phyloP scores from a whole-genome alignment of 2,329 filamentous ascomycete genomes.

The Colletotrichum salicis region DNA sequence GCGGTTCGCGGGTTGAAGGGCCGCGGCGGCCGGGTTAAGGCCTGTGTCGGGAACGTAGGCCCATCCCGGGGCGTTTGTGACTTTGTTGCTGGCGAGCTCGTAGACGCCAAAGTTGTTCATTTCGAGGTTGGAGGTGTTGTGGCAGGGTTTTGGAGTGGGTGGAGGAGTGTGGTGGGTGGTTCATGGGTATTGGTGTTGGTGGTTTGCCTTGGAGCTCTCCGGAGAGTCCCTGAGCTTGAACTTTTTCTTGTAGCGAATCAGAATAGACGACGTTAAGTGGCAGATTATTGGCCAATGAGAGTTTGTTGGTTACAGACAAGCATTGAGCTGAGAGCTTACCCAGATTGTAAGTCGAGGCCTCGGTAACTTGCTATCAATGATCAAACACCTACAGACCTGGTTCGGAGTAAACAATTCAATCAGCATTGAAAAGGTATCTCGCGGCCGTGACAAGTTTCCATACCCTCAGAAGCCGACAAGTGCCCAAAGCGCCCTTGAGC shows the following conservation, averaged over 20 bases:
- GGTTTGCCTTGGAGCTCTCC: not conserved
- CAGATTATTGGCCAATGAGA: conserved; percentile 24
- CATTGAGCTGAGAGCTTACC: not conserved
- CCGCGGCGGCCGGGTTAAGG: conserved; percentile 65
- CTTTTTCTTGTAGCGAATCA: conserved; percentile 29
- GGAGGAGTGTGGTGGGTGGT: not conserved
- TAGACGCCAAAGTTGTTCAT: conserved; percentile 83
- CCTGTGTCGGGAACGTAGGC: conserved; percentile 86
- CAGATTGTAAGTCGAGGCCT: not conserved
- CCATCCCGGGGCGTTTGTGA: conserved; percentile 83
- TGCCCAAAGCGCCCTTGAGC: not conserved
- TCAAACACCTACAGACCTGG: too few relatives aligned
- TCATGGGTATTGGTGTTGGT: too few relatives aligned
- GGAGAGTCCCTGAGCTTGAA: conserved; percentile 5
- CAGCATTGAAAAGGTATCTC: not conserved
- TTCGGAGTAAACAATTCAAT: not conserved
- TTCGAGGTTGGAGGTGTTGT: conserved; percentile 17
- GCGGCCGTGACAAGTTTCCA: not conserved
- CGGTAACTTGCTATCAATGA: not conserved
- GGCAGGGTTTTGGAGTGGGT: not conserved
- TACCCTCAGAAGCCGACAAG: not conserved
- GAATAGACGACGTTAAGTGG: conserved; percentile 3
- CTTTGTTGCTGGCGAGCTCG: conserved; percentile 78
- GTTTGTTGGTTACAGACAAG: not conserved
- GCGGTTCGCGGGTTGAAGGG: conserved; percentile 64